Evolutionary conservation across 768 basidiomycete species (phyloP).

Genomic region (Panus rudis): DNA sequence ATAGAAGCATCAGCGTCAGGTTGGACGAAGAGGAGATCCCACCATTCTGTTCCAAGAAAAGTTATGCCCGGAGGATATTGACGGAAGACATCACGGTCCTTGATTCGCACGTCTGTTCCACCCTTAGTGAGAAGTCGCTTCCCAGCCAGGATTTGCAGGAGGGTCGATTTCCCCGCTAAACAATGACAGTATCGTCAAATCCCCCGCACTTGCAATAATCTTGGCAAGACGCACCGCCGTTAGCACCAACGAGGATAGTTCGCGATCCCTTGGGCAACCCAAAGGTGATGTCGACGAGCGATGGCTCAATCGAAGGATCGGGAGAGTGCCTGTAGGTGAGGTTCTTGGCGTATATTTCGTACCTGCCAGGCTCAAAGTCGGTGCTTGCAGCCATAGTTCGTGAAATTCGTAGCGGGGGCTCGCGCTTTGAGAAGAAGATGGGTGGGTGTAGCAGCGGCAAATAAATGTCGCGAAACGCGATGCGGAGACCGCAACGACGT

Average conservation of each 20-base stretch:
- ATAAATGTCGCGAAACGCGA: too few species aligned
- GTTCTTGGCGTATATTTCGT: conserved; percentile 32
- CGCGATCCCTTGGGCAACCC: conserved; percentile 68
- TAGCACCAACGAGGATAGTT: conserved; percentile 86
- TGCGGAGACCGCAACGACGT: too few species aligned
- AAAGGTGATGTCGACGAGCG: conserved; percentile 61
- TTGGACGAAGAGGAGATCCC: conserved; percentile 17
- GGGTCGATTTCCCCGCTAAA: conserved; percentile 89
- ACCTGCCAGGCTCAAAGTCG: conserved; percentile 14
- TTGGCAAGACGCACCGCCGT: conserved; percentile 62
- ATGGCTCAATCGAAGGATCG: conserved; percentile 26
- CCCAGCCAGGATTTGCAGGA: conserved; percentile 90
- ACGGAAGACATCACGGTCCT: conserved; percentile 84
- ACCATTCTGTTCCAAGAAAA: conserved; percentile 94
- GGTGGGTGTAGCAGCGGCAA: too few species aligned
- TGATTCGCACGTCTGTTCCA: conserved; percentile 55
- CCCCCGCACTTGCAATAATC: not conserved
- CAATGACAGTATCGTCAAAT: conserved; percentile 6
- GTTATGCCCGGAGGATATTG: conserved; percentile 77
- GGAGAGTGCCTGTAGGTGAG: conserved; percentile 54
- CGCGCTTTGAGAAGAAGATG: too few species aligned
- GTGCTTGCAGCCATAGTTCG: too few species aligned
- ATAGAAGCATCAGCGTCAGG: not conserved
- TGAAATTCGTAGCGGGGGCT: too few species aligned
- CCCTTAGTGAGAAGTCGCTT: conserved; percentile 64